Evolutionary conservation across 2,329 filamentous ascomycete species (phyloP), one percentile per base, ranked within the genome.

Genomic region (Fusarium sp.): DNA sequence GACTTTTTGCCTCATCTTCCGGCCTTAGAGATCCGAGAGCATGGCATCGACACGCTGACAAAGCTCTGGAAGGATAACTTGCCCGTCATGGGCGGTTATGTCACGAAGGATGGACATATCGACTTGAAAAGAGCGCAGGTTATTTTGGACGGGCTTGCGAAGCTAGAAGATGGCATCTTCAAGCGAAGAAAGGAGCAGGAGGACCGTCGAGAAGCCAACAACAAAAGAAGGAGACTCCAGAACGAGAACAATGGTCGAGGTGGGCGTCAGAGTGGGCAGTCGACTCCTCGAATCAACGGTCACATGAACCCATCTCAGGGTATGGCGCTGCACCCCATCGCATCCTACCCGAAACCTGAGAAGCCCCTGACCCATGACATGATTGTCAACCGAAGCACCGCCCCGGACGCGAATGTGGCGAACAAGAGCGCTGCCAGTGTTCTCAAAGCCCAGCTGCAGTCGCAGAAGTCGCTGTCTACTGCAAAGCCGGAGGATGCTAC

Each of bases 11-110:
- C 97, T 60, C 97, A 99, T 87, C 87, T 99, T 68, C 97, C 97
- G n/a, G 97, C 96, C 79, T 88, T 99, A 68, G 97, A 98, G 82
- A 98, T 99, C 81, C 91, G 97, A 70, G 97, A 99, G 80, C 95
- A 98, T 81, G 96, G 96, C 58, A 99, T 99, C 80, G 96, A 99
- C 81, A 97, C 95, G 1, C 87, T 99, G 65, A 97, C 95, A 75
- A 93, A 94, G n/a, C 97, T 99, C 65, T 99, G 97, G 97, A 93
- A 94, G 80, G 95, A 98, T 76, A 97, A 97, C 73, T 87, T 98
- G 22, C 93, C 95, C 5, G 82, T 89, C 42, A 98, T 99, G 95
- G 95, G 95, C 54, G 97, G 97, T 14, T 99, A 98, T 82, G 89
- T 99, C 61, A 99, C 97, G 50, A 96, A 97, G 80, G 96, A 99